Evolutionary conservation across 75 land plant species (phyloP).

Genomic region (Azolla pinnata): DNA sequence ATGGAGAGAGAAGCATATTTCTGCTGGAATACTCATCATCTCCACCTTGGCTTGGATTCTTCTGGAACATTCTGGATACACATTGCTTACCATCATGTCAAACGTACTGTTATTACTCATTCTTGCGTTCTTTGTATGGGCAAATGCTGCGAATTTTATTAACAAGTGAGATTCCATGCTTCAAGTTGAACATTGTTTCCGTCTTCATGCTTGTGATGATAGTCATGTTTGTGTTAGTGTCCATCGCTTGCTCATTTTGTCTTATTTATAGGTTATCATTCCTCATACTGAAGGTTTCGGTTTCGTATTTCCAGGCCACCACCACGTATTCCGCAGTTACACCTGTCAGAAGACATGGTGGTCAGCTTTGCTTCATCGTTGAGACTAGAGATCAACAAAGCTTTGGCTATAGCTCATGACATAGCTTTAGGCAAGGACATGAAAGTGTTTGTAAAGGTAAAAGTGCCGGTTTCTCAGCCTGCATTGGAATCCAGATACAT

Average conservation of each 20-base stretch:
- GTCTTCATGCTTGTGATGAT: neutral
- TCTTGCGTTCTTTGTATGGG: conserved; percentile 60
- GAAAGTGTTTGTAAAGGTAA: conserved; percentile 48
- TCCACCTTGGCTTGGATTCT: conserved; percentile 54
- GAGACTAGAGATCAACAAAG: conserved; percentile 19
- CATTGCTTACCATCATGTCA: conserved; percentile 44
- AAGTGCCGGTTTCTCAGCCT: neutral
- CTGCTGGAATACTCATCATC: conserved; percentile 39
- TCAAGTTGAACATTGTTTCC: neutral
- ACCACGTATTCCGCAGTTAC: conserved; percentile 59
- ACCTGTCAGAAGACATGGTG: conserved; percentile 52
- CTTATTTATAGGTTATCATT: neutral
- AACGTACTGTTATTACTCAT: conserved; percentile 55
- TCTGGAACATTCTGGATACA: conserved; percentile 69
- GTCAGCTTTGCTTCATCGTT: conserved; percentile 30
- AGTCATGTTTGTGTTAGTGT: neutral
- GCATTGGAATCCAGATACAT: neutral
- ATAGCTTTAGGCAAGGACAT: conserved; percentile 60
- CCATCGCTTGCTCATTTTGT: neutral
- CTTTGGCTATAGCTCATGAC: conserved; percentile 39
- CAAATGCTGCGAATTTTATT: conserved; percentile 58
- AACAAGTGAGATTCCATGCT: conserved; percentile 27
- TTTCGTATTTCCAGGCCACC: conserved; percentile 52
- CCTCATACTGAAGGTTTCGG: neutral
- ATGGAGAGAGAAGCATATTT: conserved; percentile 63